Evolutionary conservation across 768 basidiomycete genomes (phyloP).

Genomic region (Kwoniella dendrophila): DNA sequence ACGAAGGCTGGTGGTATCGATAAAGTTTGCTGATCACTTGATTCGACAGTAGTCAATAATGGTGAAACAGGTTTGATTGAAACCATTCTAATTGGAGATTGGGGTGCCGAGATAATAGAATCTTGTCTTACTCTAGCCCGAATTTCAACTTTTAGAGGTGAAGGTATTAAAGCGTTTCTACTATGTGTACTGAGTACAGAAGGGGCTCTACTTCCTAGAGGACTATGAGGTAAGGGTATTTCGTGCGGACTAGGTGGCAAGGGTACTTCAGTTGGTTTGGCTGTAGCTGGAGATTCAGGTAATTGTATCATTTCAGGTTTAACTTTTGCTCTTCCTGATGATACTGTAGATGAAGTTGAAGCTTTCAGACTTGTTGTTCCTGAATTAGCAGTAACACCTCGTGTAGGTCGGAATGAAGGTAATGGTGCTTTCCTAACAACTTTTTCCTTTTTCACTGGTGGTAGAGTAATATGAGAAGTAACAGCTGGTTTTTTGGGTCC

Average conservation of each 20-base stretch:
- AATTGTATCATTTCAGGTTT: slow-evolving; percentile 20
- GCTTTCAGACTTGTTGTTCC: slow-evolving; percentile 17
- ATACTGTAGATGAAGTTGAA: slow-evolving; percentile 22
- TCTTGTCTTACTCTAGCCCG: slow-evolving; percentile 11
- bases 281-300: slow-evolving; percentile 10
- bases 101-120: slow-evolving; percentile 5
- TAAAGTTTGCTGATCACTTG: slow-evolving; percentile 1
- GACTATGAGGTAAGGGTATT: slow-evolving; percentile 18
- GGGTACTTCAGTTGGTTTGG: slow-evolving; percentile 5
- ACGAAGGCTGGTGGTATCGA: neutral
- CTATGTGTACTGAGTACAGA: neutral
- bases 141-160: slow-evolving; percentile 15
- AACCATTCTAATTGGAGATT: slow-evolving; percentile 17
- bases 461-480: slow-evolving; percentile 23
- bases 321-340: slow-evolving; percentile 20
- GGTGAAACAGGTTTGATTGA: slow-evolving; percentile 21
- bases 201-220: neutral
- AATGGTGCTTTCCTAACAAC: slow-evolving; percentile 41
- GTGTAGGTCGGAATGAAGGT: slow-evolving; percentile 36
- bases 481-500: slow-evolving; percentile 13
- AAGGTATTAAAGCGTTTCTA: slow-evolving; percentile 4
- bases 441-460: slow-evolving; percentile 40
- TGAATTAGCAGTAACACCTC: slow-evolving; percentile 2
- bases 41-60: slow-evolving; percentile 11
- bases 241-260: slow-evolving; percentile 18